These are phyloP conservation scores for Trichomonas tenax DNA, from an alignment of 208 protist species.

Conservation along the genomic window DNA sequence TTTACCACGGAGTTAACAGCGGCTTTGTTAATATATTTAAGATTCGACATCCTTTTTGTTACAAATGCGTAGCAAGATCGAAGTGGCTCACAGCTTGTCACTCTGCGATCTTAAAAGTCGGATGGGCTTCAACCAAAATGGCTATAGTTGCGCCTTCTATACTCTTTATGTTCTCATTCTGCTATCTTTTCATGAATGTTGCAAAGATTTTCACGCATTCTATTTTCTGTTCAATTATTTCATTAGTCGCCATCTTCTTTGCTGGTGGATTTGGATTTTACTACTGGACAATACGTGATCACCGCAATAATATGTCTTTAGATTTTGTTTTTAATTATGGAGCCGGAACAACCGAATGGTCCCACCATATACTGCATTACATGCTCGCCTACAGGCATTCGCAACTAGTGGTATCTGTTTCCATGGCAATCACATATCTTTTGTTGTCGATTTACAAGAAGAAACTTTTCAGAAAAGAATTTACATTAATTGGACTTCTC, in stretches of 20 bases:
- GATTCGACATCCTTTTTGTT: neutral
- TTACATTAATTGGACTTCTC: neutral
- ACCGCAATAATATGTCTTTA: neutral
- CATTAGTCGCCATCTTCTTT: neutral
- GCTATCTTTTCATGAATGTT: neutral
- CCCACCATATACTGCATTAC: neutral
- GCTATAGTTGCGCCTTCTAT: neutral
- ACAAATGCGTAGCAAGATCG: neutral
- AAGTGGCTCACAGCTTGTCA: neutral
- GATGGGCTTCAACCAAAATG: neutral
- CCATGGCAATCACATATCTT: neutral
- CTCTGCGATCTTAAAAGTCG: neutral
- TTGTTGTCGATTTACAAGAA: neutral
- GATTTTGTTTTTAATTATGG: constrained; percentile 6
- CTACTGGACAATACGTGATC: neutral
- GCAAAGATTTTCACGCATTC: neutral
- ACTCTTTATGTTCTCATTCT: neutral
- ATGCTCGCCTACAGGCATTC: neutral
- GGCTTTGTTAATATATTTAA: neutral
- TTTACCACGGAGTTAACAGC: neutral
- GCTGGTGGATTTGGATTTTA: neutral
- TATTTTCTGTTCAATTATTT: neutral
- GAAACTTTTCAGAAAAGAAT: neutral
- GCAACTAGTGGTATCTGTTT: neutral
- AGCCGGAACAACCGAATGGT: neutral